phyloP scores from a whole-genome alignment of 306 rosid genomes.

The Fagus sylvatica region DNA sequence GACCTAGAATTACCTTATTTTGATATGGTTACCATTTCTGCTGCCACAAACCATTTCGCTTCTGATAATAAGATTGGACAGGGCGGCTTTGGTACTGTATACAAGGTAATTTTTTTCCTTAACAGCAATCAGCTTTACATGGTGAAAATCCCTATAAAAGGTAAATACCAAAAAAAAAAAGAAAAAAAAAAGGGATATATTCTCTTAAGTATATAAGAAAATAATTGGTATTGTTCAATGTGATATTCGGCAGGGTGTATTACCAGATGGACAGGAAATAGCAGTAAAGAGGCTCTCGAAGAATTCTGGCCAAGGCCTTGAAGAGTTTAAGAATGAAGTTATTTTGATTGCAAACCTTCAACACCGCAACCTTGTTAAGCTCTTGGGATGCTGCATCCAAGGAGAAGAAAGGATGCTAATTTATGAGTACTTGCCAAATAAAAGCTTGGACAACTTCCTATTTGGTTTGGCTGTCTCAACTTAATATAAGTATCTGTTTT shows the following conservation, averaged over 20 bases:
- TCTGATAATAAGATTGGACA: slow-evolving; percentile 41
- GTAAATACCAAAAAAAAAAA: no score
- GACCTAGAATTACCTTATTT: slow-evolving; percentile 33
- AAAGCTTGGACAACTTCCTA: slow-evolving; percentile 40
- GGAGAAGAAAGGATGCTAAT: slow-evolving; percentile 42
- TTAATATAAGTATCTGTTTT: not conserved
- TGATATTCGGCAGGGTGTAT: slow-evolving; percentile 29
- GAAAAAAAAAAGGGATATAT: not conserved
- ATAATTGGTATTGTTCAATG: slow-evolving; percentile 6
- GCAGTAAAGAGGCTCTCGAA: slow-evolving; percentile 45
- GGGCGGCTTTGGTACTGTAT: slow-evolving; percentile 54
- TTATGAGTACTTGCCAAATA: slow-evolving; percentile 43
- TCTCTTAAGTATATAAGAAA: not conserved
- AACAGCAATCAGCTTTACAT: no score
- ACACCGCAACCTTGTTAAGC: slow-evolving; percentile 46
- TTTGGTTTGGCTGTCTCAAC: slow-evolving; percentile 24
- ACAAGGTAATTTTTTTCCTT: slow-evolving; percentile 40
- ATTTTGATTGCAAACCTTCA: slow-evolving; percentile 44
- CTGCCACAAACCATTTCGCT: slow-evolving; percentile 38
- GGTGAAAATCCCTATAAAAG: no score
- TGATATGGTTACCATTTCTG: slow-evolving; percentile 38
- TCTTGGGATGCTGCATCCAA: slow-evolving; percentile 42
- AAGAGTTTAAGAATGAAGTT: no score
- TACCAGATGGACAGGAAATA: slow-evolving; percentile 36
- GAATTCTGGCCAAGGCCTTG: slow-evolving; percentile 39